Conservation (phyloP, 768 basidiomycete species). For the Termitomyces sp. region DNA sequence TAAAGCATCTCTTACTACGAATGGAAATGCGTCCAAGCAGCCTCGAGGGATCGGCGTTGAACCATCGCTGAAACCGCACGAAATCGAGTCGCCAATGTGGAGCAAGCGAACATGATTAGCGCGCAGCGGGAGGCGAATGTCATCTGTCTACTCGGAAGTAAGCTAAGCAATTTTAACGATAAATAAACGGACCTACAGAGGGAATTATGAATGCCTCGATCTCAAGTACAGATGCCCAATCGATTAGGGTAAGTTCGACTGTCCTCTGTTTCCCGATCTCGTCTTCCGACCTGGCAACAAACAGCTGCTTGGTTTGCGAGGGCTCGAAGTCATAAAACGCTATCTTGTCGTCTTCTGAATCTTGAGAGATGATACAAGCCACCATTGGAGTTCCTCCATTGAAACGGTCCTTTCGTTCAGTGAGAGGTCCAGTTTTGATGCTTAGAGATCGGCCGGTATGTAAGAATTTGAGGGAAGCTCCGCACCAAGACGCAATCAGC, state of each 20-base stretch:
- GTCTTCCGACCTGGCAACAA: neutral
- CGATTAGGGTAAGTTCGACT: conserved; percentile 7
- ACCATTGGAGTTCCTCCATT: conserved; percentile 12
- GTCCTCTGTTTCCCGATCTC: neutral
- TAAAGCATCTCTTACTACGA: conserved; percentile 4
- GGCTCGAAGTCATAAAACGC: neutral
- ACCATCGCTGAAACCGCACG: conserved; percentile 7
- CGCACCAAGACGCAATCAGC: conserved; percentile 6
- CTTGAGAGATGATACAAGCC: conserved; percentile 3
- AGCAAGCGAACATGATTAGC: neutral
- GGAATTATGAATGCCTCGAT: conserved; percentile 2
- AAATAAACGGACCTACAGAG: neutral
- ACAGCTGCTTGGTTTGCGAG: conserved; percentile 1
- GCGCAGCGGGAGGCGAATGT: neutral
- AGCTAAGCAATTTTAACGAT: neutral
- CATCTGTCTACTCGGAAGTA: neutral
- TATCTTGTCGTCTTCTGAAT: neutral
- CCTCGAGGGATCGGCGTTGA: conserved; percentile 2
- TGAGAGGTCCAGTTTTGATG: neutral
- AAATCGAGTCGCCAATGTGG: conserved; percentile 6
- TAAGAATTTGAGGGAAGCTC: conserved; percentile 3
- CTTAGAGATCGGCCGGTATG: conserved; percentile 3
- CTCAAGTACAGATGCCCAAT: conserved; percentile 9
- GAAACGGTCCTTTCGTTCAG: conserved; percentile 6
- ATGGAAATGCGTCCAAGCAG: conserved; percentile 9